Evolutionary conservation across 2,329 filamentous ascomycete genomes (phyloP), one percentile per base, ranked within the genome.

Genomic region (Exophiala mesophila): DNA sequence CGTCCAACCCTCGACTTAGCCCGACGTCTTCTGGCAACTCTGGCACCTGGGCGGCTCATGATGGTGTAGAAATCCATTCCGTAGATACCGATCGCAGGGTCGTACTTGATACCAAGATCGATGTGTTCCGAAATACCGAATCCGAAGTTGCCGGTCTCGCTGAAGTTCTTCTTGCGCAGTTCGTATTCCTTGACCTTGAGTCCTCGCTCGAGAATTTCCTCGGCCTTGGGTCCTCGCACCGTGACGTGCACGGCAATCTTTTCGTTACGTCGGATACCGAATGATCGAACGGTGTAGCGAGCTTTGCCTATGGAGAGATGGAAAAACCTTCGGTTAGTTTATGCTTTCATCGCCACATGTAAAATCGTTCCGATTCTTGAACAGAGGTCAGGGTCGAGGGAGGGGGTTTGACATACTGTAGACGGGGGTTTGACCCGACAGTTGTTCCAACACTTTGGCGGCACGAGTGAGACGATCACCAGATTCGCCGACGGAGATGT

Each of bases 171-270:
- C 83, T 92, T 95, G 77, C 88, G 85, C 65, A 98, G 80, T 76
- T 98, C 92, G 79, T 98, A 98, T 78, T 98, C 92, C 88, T 98
- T 98, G 83, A 98, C 92, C 85, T 98, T 98, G 71, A 98, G 85
- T 71, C 92, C 92, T 82, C 92, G 90, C 87, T 98, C 92, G 68
- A 98, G 85, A 67, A 98, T 98, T 77, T 98, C 92, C 82, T 98
- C 92, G 55, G 92, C 92, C 85, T 87, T 96, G 74, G 92, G 89
- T 68, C 92, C 92, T 71, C 92, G 92, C 76, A 98, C 89, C 68
- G 92, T 98, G 69, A 98, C 92, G 80, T 98, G 92, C 61, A 98
- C 92, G 59, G 92, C 78, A 68, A 98, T 98, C 86, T 96, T 97
- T 74, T 98, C 92, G 85, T 98, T 98, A 88, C 92, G 90, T 73